phyloP scores from a whole-genome alignment of 2,329 filamentous ascomycete species.

The Monilinia fructicola region DNA sequence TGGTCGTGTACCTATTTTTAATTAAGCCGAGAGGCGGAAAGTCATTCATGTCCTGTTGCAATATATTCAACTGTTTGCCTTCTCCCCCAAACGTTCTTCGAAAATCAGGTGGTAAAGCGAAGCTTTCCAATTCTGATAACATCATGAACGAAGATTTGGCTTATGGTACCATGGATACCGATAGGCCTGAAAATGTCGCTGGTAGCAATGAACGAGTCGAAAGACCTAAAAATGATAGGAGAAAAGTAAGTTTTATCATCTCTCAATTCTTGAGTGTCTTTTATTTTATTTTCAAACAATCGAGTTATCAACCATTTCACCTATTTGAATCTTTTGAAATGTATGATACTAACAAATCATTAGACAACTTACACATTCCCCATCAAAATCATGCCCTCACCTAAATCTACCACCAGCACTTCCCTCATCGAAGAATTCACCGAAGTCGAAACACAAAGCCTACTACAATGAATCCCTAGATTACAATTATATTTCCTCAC shows the following conservation, averaged over 20 bases:
- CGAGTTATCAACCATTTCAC: not conserved
- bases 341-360: not conserved
- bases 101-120: slow-evolving; percentile 11
- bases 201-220: slow-evolving; percentile 2
- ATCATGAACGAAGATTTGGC: slow-evolving; percentile 13
- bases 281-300: not conserved
- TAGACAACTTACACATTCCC: slow-evolving; percentile 22
- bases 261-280: not conserved
- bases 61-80: slow-evolving; percentile 18
- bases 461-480: slow-evolving; percentile 20
- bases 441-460: slow-evolving; percentile 20
- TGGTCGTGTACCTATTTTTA: slow-evolving; percentile 13
- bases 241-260: slow-evolving; percentile 6
- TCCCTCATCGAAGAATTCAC: slow-evolving; percentile 7
- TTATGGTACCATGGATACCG: slow-evolving; percentile 14
- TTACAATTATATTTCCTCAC: slow-evolving; percentile 22
- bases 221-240: slow-evolving; percentile 17
- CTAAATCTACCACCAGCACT: slow-evolving; percentile 12
- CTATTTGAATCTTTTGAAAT: not conserved
- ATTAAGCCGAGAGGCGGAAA: slow-evolving; percentile 13
- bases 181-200: not conserved
- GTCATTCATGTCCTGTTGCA: slow-evolving; percentile 21
- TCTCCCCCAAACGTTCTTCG: slow-evolving; percentile 7
- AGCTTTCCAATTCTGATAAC: slow-evolving; percentile 3
- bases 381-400: slow-evolving; percentile 21